Evolutionary conservation across 1,284 basidiomycete species (phyloP).

Genomic region (Ganoderma sinense): DNA sequence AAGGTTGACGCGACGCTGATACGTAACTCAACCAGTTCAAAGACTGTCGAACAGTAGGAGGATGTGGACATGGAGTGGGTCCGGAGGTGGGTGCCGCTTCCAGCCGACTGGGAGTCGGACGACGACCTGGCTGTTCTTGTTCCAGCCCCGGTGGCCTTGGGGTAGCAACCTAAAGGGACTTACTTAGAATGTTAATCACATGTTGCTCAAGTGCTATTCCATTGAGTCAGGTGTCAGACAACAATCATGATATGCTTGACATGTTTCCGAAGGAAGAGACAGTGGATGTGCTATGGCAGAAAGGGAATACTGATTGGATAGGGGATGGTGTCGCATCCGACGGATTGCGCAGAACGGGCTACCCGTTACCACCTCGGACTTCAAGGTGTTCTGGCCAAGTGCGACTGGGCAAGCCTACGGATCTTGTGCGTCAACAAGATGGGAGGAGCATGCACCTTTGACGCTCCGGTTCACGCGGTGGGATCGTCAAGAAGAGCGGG

Average conservation of each 20-base stretch:
- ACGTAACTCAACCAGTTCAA: not conserved
- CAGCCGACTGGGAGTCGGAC: not conserved
- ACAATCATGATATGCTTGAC: no score
- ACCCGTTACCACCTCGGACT: not conserved
- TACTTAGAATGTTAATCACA: no score
- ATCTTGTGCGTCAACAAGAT: not conserved
- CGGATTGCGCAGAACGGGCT: not conserved
- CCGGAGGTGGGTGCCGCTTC: not conserved
- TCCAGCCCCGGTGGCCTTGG: not conserved
- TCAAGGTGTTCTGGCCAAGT: not conserved
- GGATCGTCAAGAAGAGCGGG: not conserved
- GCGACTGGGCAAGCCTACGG: not conserved
- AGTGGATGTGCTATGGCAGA: no score
- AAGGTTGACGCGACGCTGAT: not conserved
- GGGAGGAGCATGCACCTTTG: not conserved
- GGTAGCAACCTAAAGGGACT: not conserved
- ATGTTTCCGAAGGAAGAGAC: no score
- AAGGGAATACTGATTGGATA: no score
- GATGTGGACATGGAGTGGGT: not conserved
- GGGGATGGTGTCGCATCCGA: no score
- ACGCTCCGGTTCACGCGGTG: not conserved
- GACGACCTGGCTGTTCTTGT: not conserved
- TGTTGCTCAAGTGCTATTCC: no score
- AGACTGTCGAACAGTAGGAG: not conserved
- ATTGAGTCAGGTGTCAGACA: no score